phyloP scores from a whole-genome alignment of 768 basidiomycete genomes.

The Trametes cubensis region DNA sequence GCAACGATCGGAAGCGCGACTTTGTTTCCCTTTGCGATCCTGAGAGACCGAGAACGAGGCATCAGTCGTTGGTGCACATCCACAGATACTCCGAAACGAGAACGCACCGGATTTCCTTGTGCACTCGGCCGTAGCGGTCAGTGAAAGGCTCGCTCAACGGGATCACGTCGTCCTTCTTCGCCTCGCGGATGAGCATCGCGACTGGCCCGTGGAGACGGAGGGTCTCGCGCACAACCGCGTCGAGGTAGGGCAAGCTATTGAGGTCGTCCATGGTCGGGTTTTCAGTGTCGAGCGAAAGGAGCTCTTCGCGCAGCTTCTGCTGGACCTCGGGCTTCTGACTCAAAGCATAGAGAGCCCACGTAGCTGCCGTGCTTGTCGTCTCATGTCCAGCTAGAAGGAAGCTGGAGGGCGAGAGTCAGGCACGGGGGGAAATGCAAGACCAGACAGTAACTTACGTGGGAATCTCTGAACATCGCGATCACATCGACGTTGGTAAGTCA shows the following conservation, averaged over 20 bases:
- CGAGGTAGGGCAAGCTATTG: slow-evolving; percentile 68
- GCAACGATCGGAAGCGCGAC: slow-evolving; percentile 52
- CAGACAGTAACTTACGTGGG: slow-evolving; percentile 23
- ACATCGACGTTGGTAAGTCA: background rate
- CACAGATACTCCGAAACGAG: too few relatives aligned
- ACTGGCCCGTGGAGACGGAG: slow-evolving; percentile 61
- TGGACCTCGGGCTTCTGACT: slow-evolving; percentile 41
- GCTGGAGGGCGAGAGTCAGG: background rate
- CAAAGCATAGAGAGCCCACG: slow-evolving; percentile 44
- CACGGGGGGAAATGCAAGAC: too few relatives aligned
- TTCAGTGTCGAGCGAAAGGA: slow-evolving; percentile 44
- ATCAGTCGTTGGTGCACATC: background rate
- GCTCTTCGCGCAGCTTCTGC: slow-evolving; percentile 43
- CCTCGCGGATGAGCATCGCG: slow-evolving; percentile 49
- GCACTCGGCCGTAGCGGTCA: slow-evolving; percentile 22
- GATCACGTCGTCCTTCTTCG: slow-evolving; percentile 48
- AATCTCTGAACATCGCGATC: slow-evolving; percentile 20
- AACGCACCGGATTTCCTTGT: slow-evolving; percentile 28
- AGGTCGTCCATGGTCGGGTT: slow-evolving; percentile 70
- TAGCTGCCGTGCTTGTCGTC: slow-evolving; percentile 42
- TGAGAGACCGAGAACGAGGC: background rate
- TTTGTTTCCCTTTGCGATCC: slow-evolving; percentile 36
- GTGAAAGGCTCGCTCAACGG: slow-evolving; percentile 45
- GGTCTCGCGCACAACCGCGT: slow-evolving; percentile 62
- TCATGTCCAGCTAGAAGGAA: slow-evolving; percentile 44